Evolutionary conservation across 495 filamentous ascomycete genomes (phyloP), one percentile per base, ranked within the genome.

Genomic region (Penicillium verhagenii): DNA sequence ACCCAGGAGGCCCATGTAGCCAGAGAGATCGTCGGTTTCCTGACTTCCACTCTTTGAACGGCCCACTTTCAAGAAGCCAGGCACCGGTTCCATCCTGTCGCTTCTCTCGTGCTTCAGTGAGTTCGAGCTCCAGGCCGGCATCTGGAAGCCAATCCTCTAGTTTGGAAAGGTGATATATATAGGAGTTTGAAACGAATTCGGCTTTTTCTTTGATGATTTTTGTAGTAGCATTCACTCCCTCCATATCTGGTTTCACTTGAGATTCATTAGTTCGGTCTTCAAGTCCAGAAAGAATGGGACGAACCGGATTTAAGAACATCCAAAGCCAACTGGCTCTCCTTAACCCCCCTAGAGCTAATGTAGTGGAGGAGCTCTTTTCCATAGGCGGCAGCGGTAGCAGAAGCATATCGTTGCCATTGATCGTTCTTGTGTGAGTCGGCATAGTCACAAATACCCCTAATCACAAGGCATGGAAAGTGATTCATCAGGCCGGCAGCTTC

Each of bases 1-100:
- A 68, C 10, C 71, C 71, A 46, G 70, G 61, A 47, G 61, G 71
- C 13, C 71, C 72, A 53, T 72, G 52, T 10, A 75, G 54, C 71
- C 71, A 75, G 11, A 72, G 25, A 18, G 64, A 24, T 10, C 61
- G 61, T 18, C 47, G 40, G 13, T 39, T 28, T 4, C 45, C 47
- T 2, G 19, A 25, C 14, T 59, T 53, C 71, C 68, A 74, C 9
- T 53, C 40, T 14, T 56, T 19, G 24, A 68, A 71, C 8, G n/a
- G 13, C 6, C 51, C 43, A 26, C 50, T 59, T 4, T 63, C 19
- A 14, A 73, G 28, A 0, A 74, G 50, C 72, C 72, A 74, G 11
- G 47, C 25, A 3, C 69, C 67, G 7, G 71, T 70, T 38, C 37
- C 50, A 19, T 9, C 6, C 2, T 54, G 43, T 16, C 42, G 45